These are phyloP conservation scores for Benincasa hispida DNA, from an alignment of 306 rosid genomes.

Conservation along the genomic window DNA sequence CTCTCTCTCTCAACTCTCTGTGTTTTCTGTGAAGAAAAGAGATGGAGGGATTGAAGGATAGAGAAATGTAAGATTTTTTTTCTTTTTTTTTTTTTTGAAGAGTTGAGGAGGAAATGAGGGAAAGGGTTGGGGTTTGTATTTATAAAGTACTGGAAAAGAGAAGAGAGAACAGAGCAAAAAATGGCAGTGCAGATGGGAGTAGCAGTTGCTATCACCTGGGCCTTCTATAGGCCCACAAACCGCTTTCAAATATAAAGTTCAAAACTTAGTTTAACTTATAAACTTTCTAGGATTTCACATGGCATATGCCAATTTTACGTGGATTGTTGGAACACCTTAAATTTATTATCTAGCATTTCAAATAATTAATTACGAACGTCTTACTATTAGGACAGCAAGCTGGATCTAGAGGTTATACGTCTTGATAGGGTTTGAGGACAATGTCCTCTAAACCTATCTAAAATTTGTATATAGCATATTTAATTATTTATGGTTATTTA, in stretches of 20 bases:
- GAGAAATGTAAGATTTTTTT: neutral
- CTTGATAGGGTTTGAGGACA: too few relatives aligned
- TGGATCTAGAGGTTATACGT: too few relatives aligned
- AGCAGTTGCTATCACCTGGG: slow-evolving; percentile 76
- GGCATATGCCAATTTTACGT: too few relatives aligned
- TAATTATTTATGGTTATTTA: too few relatives aligned
- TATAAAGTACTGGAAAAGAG: slow-evolving; percentile 34
- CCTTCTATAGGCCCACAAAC: slow-evolving; percentile 28
- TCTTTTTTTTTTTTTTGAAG: neutral
- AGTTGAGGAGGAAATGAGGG: neutral
- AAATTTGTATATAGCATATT: too few relatives aligned
- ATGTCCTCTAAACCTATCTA: too few relatives aligned
- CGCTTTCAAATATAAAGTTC: neutral
- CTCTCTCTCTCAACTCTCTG: neutral
- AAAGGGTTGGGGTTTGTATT: slow-evolving; percentile 21
- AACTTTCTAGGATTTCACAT: neutral
- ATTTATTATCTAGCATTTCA: too few relatives aligned
- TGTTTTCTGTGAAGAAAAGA: neutral
- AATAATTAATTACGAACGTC: too few relatives aligned
- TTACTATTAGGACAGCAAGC: too few relatives aligned
- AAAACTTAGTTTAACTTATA: neutral
- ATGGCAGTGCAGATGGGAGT: slow-evolving; percentile 6
- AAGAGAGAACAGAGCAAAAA: neutral
- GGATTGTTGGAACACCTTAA: too few relatives aligned
- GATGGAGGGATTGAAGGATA: neutral